These are phyloP conservation scores for Tetrahymena borealis DNA, from an alignment of 73 alveolate genomes.

Conservation along the genomic window DNA sequence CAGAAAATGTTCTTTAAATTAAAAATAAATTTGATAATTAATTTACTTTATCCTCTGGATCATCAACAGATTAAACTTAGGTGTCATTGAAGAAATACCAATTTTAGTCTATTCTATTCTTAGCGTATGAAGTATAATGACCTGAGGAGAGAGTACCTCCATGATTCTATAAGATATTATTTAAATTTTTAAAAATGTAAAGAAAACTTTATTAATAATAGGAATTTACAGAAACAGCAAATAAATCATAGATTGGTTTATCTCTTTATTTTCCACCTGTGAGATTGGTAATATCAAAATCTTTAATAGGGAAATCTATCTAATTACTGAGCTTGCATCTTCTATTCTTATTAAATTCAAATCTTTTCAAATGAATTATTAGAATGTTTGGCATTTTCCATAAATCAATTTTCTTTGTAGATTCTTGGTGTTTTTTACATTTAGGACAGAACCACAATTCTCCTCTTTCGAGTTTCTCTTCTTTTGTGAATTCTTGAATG, in stretches of 20 bases:
- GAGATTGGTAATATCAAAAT: conserved; percentile 64
- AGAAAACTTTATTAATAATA: not conserved
- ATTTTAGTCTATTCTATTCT: conserved; percentile 46
- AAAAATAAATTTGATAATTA: not conserved
- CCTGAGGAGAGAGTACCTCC: conserved; percentile 78
- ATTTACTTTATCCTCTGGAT: conserved; percentile 9
- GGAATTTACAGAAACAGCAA: conserved; percentile 63
- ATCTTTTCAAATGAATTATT: conserved; percentile 84
- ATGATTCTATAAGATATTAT: conserved; percentile 47
- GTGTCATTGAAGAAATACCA: conserved; percentile 66
- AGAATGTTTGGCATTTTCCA: conserved; percentile 85
- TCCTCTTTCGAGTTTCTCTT: conserved; percentile 71
- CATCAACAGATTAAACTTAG: conserved; percentile 22
- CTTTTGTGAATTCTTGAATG: conserved; percentile 13
- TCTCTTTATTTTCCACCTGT: conserved; percentile 61
- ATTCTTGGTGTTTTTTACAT: conserved; percentile 65
- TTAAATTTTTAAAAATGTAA: not conserved
- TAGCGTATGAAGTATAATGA: conserved; percentile 84
- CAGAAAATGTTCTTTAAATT: not conserved
- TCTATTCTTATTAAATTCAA: conserved; percentile 47
- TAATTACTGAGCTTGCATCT: conserved; percentile 62
- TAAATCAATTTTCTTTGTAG: conserved; percentile 71
- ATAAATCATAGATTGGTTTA: conserved; percentile 77
- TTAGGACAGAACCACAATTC: conserved; percentile 78
- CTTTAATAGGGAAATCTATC: conserved; percentile 74